Evolutionary conservation across 306 rosid species (phyloP), one percentile per base, ranked within the genome.

Genomic region (Pterocarpus macrocarpus): DNA sequence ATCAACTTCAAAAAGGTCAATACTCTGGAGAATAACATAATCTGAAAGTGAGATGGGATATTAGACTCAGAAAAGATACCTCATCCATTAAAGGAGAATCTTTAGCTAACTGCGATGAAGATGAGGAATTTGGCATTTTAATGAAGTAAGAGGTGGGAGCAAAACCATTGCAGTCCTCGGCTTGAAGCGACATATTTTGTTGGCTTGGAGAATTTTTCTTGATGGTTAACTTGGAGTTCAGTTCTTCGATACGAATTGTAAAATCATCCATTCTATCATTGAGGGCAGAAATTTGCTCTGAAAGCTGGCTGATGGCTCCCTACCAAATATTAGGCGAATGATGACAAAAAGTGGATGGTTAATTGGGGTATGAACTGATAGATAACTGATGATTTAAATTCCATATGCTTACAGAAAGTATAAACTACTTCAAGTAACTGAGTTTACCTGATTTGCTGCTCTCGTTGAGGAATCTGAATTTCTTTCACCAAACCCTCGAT

Each of bases 211-310:
- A 89, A 80, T 38, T 85, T 80, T 77, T 85, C 76, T 85, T 88
- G 73, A 78, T 72, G 64, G 86, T 82, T 70, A 95, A 84, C 89
- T 87, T 93, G 71, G 94, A 85, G 78, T 92, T 96, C 76, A 96
- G 83, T 89, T 96, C 99, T 79, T 96, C 99, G 3, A 96, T 81
- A 63, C 88, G 89, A 85, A 58, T 86, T n/a, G 98, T 93, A 71
- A 93, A 96, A 82, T 91, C 98, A 75, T 93, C 98, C 94, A 96
- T 96, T 77, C 98, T 89, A 81, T 96, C 99, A 84, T 92, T 96
- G 58, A 96, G 89, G 12, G 97, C 91, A 9, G 97, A 91, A 58
- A 96, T 92, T 88, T 93, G 98, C 49, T 96, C 98, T 13, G 92
- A 93, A 65, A 96, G 94, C 88, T 89, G 96, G 79, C 78, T 90